Evolutionary conservation across 768 basidiomycete species (phyloP), one percentile per base, ranked within the genome.

Genomic region (Russula sp.): DNA sequence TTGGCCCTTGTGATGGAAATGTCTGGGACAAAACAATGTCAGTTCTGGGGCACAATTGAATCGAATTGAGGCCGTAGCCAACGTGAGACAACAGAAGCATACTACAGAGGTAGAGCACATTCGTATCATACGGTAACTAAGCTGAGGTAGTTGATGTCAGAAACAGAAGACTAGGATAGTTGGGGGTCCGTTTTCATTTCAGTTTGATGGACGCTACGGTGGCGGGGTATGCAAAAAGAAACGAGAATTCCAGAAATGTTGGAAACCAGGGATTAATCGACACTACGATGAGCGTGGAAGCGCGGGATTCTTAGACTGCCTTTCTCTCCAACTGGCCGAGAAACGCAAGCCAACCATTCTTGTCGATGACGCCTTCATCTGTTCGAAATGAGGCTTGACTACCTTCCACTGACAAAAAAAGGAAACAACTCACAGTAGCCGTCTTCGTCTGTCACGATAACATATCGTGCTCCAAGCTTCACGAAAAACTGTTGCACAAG

Each of bases 321-420:
- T 66, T 64, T 7, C 83, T 84, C 63, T 90, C 87, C 60, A 95
- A 74, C 68, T 87, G 83, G 54, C 78, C 83, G 41, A 98, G 75
- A 75, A 96, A 96, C 7, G 82, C 87, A 32, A 98, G 81, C 93
- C 94, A 99, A 0, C 82, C 83, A 75, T 96, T 95, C 79, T 98
- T 98, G 72, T 93, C 88, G 58, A 99, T 89, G 10, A 95, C 79
- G 8, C 97, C 97, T 69, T 89, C 85, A 69, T 94, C 91, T 93
- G 11, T 51, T 43, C n/a, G 13, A 35, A 29, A 58, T 36, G 5
- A 64, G 36, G 14, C 45, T 14, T 22, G 11, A 43, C 6, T 32
- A 45, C 32, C 35, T 34, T 22, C 51, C 35, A 53, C 13, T 3
- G 18, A 53, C 7, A 9, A 25, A 4, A 25, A 46, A 29, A 18